Evolutionary conservation across 2,329 filamentous ascomycete genomes (phyloP), one percentile per base, ranked within the genome.

Genomic region (Boeremia exigua): DNA sequence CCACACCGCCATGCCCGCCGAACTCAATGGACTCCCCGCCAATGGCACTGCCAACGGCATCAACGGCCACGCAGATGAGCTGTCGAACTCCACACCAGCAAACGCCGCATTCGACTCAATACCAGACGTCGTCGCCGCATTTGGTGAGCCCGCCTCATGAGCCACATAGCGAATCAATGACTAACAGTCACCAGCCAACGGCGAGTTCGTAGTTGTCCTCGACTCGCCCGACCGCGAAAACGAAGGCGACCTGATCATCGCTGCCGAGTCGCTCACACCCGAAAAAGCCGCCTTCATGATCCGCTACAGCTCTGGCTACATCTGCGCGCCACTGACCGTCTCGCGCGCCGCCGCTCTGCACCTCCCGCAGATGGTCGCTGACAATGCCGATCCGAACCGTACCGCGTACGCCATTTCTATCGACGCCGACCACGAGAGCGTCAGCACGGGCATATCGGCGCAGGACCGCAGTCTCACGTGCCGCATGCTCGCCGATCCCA

Each of bases 191-290:
- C 5, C 64, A 78, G 76, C 71, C 40, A 71, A 75, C 63, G 92
- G 92, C 77, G 88, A 98, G 74, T 98, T 98, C 83, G 89, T 99
- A 74, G 87, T 99, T 59, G 94, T 97, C 33, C 91, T 99, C 71
- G 95, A 99, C 81, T 90, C 91, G 66, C 87, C 92, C 62, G 86
- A 88, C 60, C 93, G 95, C 77, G 95, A 99, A 78, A 99, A 99
- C 77, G 95, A 99, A 84, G 95, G 93, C 77, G 95, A 99, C 80
- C 86, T 99, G 44, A 97, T 98, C 77, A 96, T 98, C 72, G 91
- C 95, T 64, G 94, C 92, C 60, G 82, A 92, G 65, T 84, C 89
- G 69, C 80, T 97, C 62, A 96, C 94, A 8, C 84, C 92, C 23
- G 85, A 90, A 63, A 94, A 98, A 79, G 96, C 96, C 88, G 91